Base-by-base conservation (phyloP, 2,329 filamentous ascomycete species). In the Catunica adiposa region DNA sequence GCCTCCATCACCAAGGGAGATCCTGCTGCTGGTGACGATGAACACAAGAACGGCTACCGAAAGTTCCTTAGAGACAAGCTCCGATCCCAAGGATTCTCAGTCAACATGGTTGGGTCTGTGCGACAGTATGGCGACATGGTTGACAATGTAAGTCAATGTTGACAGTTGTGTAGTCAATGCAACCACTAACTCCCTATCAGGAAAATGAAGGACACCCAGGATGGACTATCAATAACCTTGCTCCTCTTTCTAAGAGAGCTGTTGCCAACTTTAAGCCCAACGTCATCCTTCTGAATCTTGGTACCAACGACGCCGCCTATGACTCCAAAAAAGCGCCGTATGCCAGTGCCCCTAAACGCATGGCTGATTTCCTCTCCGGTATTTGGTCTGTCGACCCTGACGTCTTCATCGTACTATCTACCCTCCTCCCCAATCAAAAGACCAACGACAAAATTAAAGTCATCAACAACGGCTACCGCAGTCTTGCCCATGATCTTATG, bases 71-170 rank as follows among this genome's bases (percentile, higher is more conserved):
- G 64, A 34, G 59, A 61, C n/a, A 59, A 62, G 46, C 62, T 70
- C 23, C 38, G 54, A 1, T 56, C 51, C 17, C 61, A 61, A 8
- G 66, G 66, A 25, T 66, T 58, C 62, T 61, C 37, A 58, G 66
- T 64, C 56, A 66, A 68, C 64, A 71, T 71, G 65, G 69, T 73
- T 15, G 71, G 72, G 34, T 51, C 51, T 22, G 68, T 64, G n/a
- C 64, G 63, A 29, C 59, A 65, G 17, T 60, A 62, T 48, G 71
- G 71, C 40, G 63, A 59, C 56, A 73, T 73, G 70, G 37, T 20
- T 7, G 59, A 61, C 17, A 46, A 47, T 1, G 59, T 58, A 53
- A 48, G 57, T 56, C 3, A 22, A 22, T 20, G 11, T 17, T 38
- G 46, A 34, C n/a, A 11, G 3, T 17, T 25, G 23, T 25, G 23